These are phyloP conservation scores for Monilinia aucupariae DNA, from an alignment of 2,329 filamentous ascomycete species.

Conservation along the genomic window DNA sequence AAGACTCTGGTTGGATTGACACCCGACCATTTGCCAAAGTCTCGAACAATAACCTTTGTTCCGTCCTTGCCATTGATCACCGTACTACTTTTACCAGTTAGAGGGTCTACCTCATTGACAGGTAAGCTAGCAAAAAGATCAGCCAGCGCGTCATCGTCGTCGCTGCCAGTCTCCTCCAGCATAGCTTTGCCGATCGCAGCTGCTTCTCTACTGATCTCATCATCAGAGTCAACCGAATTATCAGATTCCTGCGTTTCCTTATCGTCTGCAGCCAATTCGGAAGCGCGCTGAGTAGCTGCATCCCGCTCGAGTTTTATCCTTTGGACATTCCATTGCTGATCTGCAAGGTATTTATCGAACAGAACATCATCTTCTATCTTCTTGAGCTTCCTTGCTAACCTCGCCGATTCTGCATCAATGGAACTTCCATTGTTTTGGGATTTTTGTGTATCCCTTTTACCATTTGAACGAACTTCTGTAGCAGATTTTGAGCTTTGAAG, in stretches of 20 bases:
- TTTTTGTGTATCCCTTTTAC: constrained; percentile 17
- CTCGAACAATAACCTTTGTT: constrained; percentile 58
- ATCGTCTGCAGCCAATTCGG: constrained; percentile 22
- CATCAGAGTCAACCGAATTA: constrained; percentile 38
- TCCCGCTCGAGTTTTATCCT: constrained; percentile 58
- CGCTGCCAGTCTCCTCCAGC: constrained; percentile 47
- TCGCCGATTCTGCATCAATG: constrained; percentile 46
- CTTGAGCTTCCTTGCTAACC: constrained; percentile 66
- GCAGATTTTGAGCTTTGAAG: constrained; percentile 48
- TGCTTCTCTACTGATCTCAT: constrained; percentile 50
- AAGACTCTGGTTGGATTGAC: constrained; percentile 69
- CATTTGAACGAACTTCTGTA: constrained; percentile 35
- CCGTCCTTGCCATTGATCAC: constrained; percentile 50
- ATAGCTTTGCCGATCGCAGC: constrained; percentile 54
- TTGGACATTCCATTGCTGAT: constrained; percentile 58
- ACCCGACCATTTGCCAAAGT: constrained; percentile 81
- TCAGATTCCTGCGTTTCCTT: constrained; percentile 28
- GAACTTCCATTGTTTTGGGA: constrained; percentile 19
- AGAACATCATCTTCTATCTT: constrained; percentile 73
- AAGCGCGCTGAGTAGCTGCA: constrained; percentile 44
- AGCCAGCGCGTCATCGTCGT: constrained; percentile 49
- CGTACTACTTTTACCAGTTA: constrained; percentile 53
- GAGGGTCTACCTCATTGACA: constrained; percentile 52
- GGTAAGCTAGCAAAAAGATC: constrained; percentile 58
- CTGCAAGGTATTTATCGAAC: constrained; percentile 63